Evolutionary conservation across 352 stramenopile species (phyloP), one percentile per base, ranked within the genome.

Genomic region (Pelagophyceae sp.): DNA sequence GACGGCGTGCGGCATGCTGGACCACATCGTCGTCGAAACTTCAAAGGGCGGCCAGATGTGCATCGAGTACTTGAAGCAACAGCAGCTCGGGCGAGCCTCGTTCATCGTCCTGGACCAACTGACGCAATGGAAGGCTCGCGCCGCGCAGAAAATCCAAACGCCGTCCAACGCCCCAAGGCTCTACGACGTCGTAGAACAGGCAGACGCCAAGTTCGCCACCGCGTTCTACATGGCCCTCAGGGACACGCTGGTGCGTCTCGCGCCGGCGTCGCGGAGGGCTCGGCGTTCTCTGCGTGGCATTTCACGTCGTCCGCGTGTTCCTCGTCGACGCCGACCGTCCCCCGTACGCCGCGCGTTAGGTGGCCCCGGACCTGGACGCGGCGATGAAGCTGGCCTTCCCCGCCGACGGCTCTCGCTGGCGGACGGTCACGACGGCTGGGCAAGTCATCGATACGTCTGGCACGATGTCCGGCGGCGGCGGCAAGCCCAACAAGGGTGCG

Each of bases 71-170:
- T 83, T 99, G 1, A 87, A 96, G 25, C 87, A 89, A 78, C 84
- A 98, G 80, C 96, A 97, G 76, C 86, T 98, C 23, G 96, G 96
- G 11, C 91, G 96, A 17, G 95, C 93, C 3, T 98, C 91, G 25
- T 99, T 99, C 79, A 87, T 98, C 72, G 97, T 98, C 76, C 85
- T 99, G n/a, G 94, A 99, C 78, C 96, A 99, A 77, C 89, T 99
- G 64, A 89, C 89, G 5, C 50, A 54, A 45, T 63, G 38, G 61
- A 11, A 1, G 72, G 86, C 78, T 82, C 82, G 80, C 65, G 77
- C 77, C n/a, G n/a, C n/a, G n/a, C n/a, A n/a, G n/a, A n/a, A n/a
- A 15, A 84, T 93, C 20, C 81, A 89, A 69, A 89, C 88, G 64
- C 87, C 88, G 15, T 83, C 88, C 78, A 78, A 79, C 29, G 88